These are phyloP conservation scores for Lodderomyces elongisporus DNA, from an alignment of 1,139 yeast species.

Conservation along the genomic window DNA sequence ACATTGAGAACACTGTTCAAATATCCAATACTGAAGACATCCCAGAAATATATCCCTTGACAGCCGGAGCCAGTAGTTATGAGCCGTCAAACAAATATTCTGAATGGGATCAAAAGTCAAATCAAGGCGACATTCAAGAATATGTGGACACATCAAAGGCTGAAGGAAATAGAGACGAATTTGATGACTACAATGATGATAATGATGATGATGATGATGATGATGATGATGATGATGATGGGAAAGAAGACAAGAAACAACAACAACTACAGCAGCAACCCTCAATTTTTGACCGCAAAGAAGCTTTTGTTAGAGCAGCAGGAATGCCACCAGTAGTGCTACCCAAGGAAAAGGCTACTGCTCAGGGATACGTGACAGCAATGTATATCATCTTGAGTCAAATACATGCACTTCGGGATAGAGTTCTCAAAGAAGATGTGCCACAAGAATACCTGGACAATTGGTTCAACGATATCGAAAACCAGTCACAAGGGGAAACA, in stretches of 20 bases:
- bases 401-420: slow-evolving; percentile 17
- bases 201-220: too few species aligned
- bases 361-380: slow-evolving; percentile 26
- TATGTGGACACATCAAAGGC: slow-evolving; percentile 1
- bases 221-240: background rate
- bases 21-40: slow-evolving; percentile 18
- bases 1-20: slow-evolving; percentile 13
- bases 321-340: slow-evolving; percentile 11
- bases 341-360: slow-evolving; percentile 4
- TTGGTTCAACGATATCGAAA: slow-evolving; percentile 13
- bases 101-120: slow-evolving; percentile 4
- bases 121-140: slow-evolving; percentile 5
- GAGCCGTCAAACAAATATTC: slow-evolving; percentile 2
- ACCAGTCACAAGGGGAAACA: background rate
- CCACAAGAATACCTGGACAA: slow-evolving; percentile 15
- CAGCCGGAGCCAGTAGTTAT: background rate
- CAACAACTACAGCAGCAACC: slow-evolving; percentile 3
- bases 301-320: slow-evolving; percentile 4
- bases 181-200: too few species aligned
- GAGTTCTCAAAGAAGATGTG: slow-evolving; percentile 11
- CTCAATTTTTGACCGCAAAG: slow-evolving; percentile 1
- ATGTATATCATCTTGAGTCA: slow-evolving; percentile 23
- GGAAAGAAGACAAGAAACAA: slow-evolving; percentile 5
- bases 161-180: background rate
- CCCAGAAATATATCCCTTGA: slow-evolving; percentile 9